Evolutionary conservation across 2,329 filamentous ascomycete genomes (phyloP).

Genomic region (Penicillium palitans): DNA sequence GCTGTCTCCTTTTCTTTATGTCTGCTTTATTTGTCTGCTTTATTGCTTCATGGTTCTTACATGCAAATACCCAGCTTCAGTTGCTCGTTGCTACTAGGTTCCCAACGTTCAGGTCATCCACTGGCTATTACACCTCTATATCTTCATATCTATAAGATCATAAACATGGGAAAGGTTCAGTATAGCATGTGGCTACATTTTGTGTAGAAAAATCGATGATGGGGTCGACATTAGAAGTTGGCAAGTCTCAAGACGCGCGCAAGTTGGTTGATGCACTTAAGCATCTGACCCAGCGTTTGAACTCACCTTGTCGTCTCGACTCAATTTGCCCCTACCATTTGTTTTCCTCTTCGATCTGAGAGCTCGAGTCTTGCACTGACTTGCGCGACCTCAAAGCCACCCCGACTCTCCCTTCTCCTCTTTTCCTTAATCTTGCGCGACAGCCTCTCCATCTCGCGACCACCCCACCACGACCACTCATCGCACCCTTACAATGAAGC

Average conservation of each 20-base stretch:
- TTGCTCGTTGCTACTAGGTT: constrained; percentile 5
- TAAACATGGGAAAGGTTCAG: neutral
- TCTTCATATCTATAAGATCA: neutral
- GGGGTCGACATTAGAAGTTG: neutral
- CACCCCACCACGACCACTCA: neutral
- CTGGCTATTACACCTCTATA: neutral
- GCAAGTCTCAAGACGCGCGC: neutral
- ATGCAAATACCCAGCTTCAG: constrained; percentile 15
- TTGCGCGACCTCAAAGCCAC: neutral
- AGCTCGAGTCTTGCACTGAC: neutral
- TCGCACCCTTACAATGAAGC: neutral
- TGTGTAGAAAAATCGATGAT: neutral
- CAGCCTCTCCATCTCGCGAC: neutral
- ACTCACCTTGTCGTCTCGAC: neutral
- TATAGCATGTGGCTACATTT: neutral
- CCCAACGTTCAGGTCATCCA: neutral
- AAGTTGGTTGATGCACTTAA: neutral
- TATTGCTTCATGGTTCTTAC: constrained; percentile 6
- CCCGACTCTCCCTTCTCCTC: neutral
- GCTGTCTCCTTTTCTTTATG: neutral
- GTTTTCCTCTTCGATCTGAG: neutral
- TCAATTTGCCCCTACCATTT: neutral
- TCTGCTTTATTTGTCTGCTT: neutral
- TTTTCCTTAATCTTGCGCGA: neutral
- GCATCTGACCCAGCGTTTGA: neutral